Conservation (phyloP, 164 flowering plant species). For the Umbilicus rupestris region DNA sequence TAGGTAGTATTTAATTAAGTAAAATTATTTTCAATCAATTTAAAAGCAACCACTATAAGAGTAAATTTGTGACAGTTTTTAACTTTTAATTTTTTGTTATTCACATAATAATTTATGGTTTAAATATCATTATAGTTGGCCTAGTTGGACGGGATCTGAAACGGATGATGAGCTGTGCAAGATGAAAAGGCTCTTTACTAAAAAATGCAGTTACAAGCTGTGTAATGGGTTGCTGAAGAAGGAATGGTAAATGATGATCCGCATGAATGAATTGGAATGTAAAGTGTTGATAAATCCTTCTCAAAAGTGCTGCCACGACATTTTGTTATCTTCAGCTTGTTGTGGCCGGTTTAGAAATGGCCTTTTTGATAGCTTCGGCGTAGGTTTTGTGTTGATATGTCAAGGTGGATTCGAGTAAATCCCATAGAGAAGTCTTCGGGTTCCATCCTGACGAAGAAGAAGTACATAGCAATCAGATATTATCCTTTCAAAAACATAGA, state of each 20-base stretch:
- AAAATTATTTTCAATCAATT: no score
- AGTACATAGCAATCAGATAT: background rate
- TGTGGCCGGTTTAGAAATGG: conserved; percentile 54
- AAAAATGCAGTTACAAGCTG: background rate
- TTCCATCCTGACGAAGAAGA: conserved; percentile 58
- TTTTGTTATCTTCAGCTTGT: conserved; percentile 20
- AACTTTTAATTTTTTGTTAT: no score
- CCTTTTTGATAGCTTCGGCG: conserved; percentile 75
- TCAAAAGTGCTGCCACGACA: background rate
- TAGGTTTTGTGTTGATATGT: conserved; percentile 96
- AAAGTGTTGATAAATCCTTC: background rate
- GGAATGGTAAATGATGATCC: background rate
- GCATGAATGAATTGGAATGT: background rate
- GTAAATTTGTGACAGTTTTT: no score
- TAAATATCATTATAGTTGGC: no score
- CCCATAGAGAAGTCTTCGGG: conserved; percentile 96
- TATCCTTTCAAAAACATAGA: background rate
- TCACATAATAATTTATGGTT: no score
- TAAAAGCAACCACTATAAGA: no score
- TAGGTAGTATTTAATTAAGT: no score
- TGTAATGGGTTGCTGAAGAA: background rate
- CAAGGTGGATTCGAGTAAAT: conserved; percentile 86
- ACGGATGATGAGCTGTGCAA: no score
- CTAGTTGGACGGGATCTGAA: no score
- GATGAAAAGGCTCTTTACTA: no score